Base-by-base conservation (phyloP, 2,329 filamentous ascomycete species). In the Fusarium continuum region DNA sequence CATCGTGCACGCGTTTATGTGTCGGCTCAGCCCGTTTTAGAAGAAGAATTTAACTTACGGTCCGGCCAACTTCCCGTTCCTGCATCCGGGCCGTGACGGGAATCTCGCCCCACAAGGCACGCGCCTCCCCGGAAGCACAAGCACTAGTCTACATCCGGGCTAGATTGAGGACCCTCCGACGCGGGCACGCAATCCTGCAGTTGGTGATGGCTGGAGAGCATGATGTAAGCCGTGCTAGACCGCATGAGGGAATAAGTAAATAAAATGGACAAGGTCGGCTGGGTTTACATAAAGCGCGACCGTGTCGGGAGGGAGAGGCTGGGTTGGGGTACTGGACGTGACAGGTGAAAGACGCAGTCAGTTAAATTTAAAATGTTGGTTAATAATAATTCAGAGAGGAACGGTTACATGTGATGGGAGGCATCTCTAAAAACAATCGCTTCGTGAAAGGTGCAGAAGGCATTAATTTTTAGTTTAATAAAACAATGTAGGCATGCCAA, bases 181-280 rank as follows among this genome's bases (percentile, higher is more conserved):
- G 54, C 32, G 45, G 45, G 34, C 45, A 67, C 46, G 58, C 53
- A 59, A 61, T 60, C 45, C 34, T 40, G 55, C 17, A 47, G 23
- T 31, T 44, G 40, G 35, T 55, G 55, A 61, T 32, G 35, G 39
- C 46, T 23, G 46, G 23, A 16, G 52, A 40, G 38, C 8, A 19
- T 53, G 61, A 53, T 25, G 28, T 51, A 53, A 65, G 36, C 14
- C 0, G 2, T 2, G 44, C 67, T 67, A 71, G 45, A 17, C 67
- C 14, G 0, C 1, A 53, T 61, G 2, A 28, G 51, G 68, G 17
- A 72, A 56, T 63, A 53, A 66, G 70, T 72, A 67, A 72, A 72
- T 70, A 72, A 16, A 49, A 48, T 39, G n/a, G 41, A 19, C 19
- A 57, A 51, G 51, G 61, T 62, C 63, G 61, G 47, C 39, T 22